Conservation (phyloP, 2,329 filamentous ascomycete genomes). For the Neurospora crassa region DNA sequence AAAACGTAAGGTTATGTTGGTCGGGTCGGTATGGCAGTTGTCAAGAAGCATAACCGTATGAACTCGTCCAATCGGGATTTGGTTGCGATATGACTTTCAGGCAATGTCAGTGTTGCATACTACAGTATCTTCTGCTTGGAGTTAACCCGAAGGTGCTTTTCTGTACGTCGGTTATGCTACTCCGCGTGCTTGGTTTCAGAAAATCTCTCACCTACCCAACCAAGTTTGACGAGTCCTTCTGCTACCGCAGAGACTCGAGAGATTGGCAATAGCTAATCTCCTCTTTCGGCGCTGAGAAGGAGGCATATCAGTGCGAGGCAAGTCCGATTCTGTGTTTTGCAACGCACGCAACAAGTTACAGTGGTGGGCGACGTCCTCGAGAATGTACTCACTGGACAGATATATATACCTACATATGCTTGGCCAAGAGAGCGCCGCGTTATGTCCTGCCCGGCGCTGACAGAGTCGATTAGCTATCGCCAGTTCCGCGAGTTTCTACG, state of each 20-base stretch:
- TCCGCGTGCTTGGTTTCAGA: background rate
- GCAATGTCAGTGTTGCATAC: background rate
- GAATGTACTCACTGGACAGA: too few relatives aligned
- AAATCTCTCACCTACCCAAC: background rate
- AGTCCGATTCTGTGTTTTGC: too few relatives aligned
- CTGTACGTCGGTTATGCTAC: background rate
- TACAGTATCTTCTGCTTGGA: background rate
- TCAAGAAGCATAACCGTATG: background rate
- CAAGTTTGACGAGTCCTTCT: background rate
- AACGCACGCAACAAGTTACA: too few relatives aligned
- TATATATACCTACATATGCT: too few relatives aligned
- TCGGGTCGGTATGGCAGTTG: background rate
- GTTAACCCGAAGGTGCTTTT: background rate
- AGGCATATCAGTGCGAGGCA: too few relatives aligned
- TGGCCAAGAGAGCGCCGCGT: too few relatives aligned
- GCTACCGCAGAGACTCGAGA: background rate
- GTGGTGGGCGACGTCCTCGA: too few relatives aligned
- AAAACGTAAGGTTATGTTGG: background rate
- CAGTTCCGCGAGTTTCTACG: too few relatives aligned
- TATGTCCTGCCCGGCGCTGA: too few relatives aligned
- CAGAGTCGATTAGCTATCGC: too few relatives aligned
- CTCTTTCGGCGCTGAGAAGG: too few relatives aligned
- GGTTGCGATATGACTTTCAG: background rate
- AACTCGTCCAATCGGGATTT: background rate
- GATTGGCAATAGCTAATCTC: too few relatives aligned